These are phyloP conservation scores for Thyridium curvatum DNA, from an alignment of 2,329 filamentous ascomycete species.

Conservation along the genomic window DNA sequence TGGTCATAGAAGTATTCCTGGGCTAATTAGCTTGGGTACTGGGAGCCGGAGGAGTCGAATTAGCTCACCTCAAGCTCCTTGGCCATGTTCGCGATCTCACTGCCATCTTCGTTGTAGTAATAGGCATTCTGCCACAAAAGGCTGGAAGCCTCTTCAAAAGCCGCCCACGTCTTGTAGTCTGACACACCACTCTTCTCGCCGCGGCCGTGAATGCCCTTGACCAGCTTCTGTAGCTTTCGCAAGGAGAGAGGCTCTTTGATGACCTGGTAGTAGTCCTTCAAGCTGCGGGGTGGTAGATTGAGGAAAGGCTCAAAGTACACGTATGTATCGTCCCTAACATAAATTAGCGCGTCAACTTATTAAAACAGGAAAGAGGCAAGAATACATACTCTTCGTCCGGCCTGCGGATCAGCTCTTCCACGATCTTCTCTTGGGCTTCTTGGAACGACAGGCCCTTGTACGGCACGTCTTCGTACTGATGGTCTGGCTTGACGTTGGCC, in stretches of 20 bases:
- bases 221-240: constrained; percentile 68
- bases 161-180: constrained; percentile 76
- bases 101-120: constrained; percentile 88
- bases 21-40: constrained; percentile 6
- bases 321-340: constrained; percentile 48
- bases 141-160: constrained; percentile 73
- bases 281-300: constrained; percentile 65
- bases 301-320: constrained; percentile 69
- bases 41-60: constrained; percentile 1
- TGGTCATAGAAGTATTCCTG: constrained; percentile 64
- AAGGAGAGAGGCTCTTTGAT: constrained; percentile 78
- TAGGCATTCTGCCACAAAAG: constrained; percentile 84
- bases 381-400: constrained; percentile 54
- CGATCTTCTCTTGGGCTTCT: constrained; percentile 78
- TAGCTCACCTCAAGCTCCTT: constrained; percentile 66
- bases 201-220: constrained; percentile 66
- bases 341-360: constrained; percentile 4
- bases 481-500: constrained; percentile 34
- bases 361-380: constrained; percentile 8
- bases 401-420: constrained; percentile 67
- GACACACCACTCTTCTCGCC: constrained; percentile 55
- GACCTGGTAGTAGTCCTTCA: constrained; percentile 82
- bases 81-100: constrained; percentile 73
- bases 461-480: constrained; percentile 47
- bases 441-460: constrained; percentile 75